Conservation (phyloP, 129 eudicot genomes). For the Flaveria trinervia region DNA sequence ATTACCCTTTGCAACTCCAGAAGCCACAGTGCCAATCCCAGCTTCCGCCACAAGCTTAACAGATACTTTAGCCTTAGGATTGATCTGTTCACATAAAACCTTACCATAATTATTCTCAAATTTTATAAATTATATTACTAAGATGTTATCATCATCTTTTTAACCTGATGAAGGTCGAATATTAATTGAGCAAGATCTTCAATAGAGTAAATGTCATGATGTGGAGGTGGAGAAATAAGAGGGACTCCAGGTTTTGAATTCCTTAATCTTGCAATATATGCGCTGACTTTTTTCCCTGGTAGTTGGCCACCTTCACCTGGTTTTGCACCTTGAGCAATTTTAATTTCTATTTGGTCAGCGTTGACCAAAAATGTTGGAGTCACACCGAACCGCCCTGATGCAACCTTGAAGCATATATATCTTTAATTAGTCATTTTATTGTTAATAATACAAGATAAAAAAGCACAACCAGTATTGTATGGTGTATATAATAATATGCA, state of each 20-base stretch:
- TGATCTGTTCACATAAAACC: slow-evolving; percentile 59
- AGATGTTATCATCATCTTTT: slow-evolving; percentile 1
- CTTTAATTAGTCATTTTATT: neutral
- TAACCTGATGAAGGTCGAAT: slow-evolving; percentile 97
- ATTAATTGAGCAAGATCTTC: slow-evolving; percentile 99
- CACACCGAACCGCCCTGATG: slow-evolving; percentile 99
- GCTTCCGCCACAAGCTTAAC: slow-evolving; percentile 99
- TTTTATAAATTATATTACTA: neutral
- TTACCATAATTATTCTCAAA: slow-evolving; percentile 10
- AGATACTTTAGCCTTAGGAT: slow-evolving; percentile 96
- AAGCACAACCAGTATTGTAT: neutral
- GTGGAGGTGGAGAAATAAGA: slow-evolving; percentile 98
- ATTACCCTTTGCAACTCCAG: slow-evolving; percentile 99
- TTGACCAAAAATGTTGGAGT: slow-evolving; percentile 97
- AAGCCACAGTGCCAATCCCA: slow-evolving; percentile 99
- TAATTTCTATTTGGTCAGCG: slow-evolving; percentile 95
- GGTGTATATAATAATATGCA: slow-evolving; percentile 1
- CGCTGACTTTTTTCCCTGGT: slow-evolving; percentile 99
- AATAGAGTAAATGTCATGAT: slow-evolving; percentile 97
- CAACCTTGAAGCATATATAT: slow-evolving; percentile 65
- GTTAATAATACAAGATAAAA: slow-evolving; percentile 1
- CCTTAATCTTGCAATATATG: slow-evolving; percentile 94
- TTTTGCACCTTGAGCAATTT: slow-evolving; percentile 99
- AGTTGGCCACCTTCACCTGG: slow-evolving; percentile 99
- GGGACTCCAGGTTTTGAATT: slow-evolving; percentile 99